Evolutionary conservation across 2,329 filamentous ascomycete genomes (phyloP), one percentile per base, ranked within the genome.

Genomic region (Verticillium nonalfalfae): DNA sequence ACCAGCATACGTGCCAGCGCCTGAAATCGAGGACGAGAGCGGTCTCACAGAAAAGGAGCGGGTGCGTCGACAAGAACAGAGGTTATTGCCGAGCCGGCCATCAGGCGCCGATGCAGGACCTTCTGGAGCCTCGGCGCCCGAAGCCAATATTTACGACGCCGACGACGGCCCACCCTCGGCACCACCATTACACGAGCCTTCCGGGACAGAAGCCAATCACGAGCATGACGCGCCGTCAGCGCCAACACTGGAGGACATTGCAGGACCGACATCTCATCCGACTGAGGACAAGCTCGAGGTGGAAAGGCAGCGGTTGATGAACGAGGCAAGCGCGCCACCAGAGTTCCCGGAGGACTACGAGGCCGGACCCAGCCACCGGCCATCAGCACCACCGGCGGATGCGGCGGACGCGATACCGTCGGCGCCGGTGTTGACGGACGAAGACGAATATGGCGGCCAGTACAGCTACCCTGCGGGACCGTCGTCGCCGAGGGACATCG

Each of bases 201-300:
- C 45, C 45, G 26, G n/a, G 18, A 13, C 13, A 13, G n/a, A 52
- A 18, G 18, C n/a, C 18, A 26, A 10, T 5, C 65, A 66, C 11
- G 66, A 57, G 56, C 75, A 64, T 62, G 74, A 69, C 61, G 72
- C 67, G 2, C 76, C 77, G 6, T 79, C 78, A 5, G 80, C 75
- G 2, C 83, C 78, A 2, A 77, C 78, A 0, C 69, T 79, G n/a
- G 78, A 79, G 18, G 79, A 81, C 7, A 59, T 85, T 4, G 69
- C 61, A 26, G 66, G 60, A 10, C 40, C 66, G 9, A 66, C 66
- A 5, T 66, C 73, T 65, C 64, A 71, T 26, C 64, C 76, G 3
- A 78, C 75, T 14, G 90, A 95, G 60, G 93, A 96, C 72, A 95
- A 96, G 72, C 86, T 88, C 67, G 91, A 96, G 71, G 77, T 92